These are phyloP conservation scores for Mycena venus DNA, from an alignment of 768 basidiomycete genomes.

Conservation along the genomic window DNA sequence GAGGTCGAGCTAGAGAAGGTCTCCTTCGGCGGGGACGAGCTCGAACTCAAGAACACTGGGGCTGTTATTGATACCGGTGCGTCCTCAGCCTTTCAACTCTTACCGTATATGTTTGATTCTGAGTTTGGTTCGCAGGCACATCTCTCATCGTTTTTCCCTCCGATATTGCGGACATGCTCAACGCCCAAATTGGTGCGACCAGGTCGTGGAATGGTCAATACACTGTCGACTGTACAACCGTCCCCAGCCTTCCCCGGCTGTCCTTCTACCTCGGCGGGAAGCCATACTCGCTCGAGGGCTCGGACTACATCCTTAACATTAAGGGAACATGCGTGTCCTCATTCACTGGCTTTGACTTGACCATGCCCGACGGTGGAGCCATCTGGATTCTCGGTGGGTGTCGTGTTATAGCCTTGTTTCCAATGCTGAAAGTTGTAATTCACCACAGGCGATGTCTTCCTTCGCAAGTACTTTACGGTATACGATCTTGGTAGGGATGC, in stretches of 20 bases:
- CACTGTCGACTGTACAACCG: slow-evolving; percentile 87
- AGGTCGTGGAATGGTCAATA: slow-evolving; percentile 98
- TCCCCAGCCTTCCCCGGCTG: slow-evolving; percentile 85
- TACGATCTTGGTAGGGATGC: slow-evolving; percentile 84
- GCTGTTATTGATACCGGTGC: slow-evolving; percentile 91
- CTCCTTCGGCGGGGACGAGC: slow-evolving; percentile 84
- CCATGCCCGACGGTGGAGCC: slow-evolving; percentile 79
- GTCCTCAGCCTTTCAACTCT: not conserved
- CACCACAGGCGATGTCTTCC: slow-evolving; percentile 83
- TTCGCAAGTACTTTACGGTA: slow-evolving; percentile 90
- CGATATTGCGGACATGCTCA: slow-evolving; percentile 98
- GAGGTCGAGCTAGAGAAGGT: slow-evolving; percentile 95
- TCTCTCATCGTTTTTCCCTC: slow-evolving; percentile 93
- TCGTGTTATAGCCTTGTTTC: slow-evolving; percentile 28
- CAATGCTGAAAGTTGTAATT: not conserved
- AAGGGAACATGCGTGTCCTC: slow-evolving; percentile 94
- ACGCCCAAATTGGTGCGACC: slow-evolving; percentile 93
- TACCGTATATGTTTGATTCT: no score
- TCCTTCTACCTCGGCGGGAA: slow-evolving; percentile 87
- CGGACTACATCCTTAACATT: slow-evolving; percentile 91
- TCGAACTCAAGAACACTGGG: slow-evolving; percentile 94
- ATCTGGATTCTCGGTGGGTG: slow-evolving; percentile 86
- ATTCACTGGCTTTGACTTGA: slow-evolving; percentile 93
- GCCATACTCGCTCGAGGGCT: slow-evolving; percentile 81
- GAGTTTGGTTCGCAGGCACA: slow-evolving; percentile 67